Percentiles rank a stretch among this genome's conserved stretches.
Conservation (phyloP, 768 basidiomycete genomes). For the Chlorophyllum brunneum region DNA sequence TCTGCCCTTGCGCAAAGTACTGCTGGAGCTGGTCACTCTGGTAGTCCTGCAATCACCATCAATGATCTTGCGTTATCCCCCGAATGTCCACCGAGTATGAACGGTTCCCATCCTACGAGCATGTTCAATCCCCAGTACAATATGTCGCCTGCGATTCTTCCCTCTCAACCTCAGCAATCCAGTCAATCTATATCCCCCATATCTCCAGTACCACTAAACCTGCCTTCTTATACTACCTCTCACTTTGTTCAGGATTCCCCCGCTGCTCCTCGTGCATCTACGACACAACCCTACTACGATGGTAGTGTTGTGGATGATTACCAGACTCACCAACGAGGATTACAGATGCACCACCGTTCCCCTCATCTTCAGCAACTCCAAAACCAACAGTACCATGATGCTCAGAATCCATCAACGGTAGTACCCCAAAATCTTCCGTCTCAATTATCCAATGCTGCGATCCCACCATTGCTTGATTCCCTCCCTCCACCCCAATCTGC, state of each 20-base stretch:
- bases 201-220: conserved; percentile 19
- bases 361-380: conserved; percentile 25
- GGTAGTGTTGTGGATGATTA: conserved; percentile 7
- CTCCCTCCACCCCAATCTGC: conserved; percentile 22
- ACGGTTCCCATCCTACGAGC: conserved; percentile 14
- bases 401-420: conserved; percentile 14
- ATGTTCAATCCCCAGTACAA: conserved; percentile 28
- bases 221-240: conserved; percentile 25
- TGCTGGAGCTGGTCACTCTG: neutral
- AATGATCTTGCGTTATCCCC: conserved; percentile 1
- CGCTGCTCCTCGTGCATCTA: conserved; percentile 19
- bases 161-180: conserved; percentile 20
- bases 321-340: conserved; percentile 16
- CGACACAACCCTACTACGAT: conserved; percentile 7
- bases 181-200: conserved; percentile 34
- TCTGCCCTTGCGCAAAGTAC: conserved; percentile 8
- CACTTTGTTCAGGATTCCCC: conserved; percentile 37
- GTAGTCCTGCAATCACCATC: neutral
- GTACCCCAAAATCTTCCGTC: conserved; percentile 7
- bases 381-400: conserved; percentile 13
- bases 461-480: neutral
- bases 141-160: conserved; percentile 24
- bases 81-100: conserved; percentile 9
- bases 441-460: neutral
- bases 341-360: conserved; percentile 20